These are phyloP conservation scores for Clathrus columnatus DNA, from an alignment of 768 basidiomycete species.

Conservation along the genomic window DNA sequence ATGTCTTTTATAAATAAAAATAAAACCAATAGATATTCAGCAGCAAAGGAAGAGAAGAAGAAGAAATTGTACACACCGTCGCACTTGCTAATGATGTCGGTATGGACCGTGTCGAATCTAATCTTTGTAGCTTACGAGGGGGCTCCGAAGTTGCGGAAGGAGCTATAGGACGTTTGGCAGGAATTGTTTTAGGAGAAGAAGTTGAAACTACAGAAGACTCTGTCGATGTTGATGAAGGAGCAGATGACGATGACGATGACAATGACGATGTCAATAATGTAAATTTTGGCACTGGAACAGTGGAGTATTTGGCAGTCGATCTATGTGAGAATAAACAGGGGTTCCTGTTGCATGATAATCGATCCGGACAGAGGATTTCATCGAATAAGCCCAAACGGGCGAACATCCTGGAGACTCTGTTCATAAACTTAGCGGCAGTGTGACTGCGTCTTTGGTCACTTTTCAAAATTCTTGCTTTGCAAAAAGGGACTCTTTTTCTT, in stretches of 20 bases:
- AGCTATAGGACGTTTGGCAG: conserved; percentile 43
- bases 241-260: conserved; percentile 5
- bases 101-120: conserved; percentile 37
- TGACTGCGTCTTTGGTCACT: no score
- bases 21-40: background rate
- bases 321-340: conserved; percentile 64
- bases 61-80: conserved; percentile 1
- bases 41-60: background rate
- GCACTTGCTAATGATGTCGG: conserved; percentile 29
- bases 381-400: conserved; percentile 47
- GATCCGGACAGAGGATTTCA: conserved; percentile 50
- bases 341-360: conserved; percentile 35
- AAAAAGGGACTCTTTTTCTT: background rate
- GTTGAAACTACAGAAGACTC: conserved; percentile 11
- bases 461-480: no score
- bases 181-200: conserved; percentile 21
- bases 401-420: no score
- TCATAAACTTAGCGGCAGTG: background rate
- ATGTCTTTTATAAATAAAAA: conserved; percentile 25
- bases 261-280: background rate
- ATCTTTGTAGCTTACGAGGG: conserved; percentile 56
- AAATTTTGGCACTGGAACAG: conserved; percentile 30
- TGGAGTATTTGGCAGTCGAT: conserved; percentile 21
- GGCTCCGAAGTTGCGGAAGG: conserved; percentile 32
- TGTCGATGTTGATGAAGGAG: conserved; percentile 10